phyloP scores from a whole-genome alignment of 495 filamentous ascomycete species.

The Aspergillus bertholletiae region DNA sequence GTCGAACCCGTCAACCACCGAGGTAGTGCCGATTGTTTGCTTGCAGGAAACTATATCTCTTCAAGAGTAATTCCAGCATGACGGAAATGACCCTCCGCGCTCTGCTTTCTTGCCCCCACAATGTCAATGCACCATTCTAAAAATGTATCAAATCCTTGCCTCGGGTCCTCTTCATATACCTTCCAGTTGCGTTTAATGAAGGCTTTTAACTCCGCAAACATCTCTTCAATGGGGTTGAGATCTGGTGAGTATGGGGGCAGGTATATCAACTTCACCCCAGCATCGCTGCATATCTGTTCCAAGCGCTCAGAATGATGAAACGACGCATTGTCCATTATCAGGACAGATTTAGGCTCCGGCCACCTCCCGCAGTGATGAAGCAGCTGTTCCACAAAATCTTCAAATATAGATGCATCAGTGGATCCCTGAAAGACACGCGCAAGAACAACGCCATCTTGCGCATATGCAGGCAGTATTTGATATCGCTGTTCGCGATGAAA shows the following conservation, averaged over 20 bases:
- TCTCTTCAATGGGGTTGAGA: slow-evolving; percentile 13
- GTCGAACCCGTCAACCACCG: no score
- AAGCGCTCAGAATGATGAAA: no score
- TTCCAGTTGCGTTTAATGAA: slow-evolving; percentile 24
- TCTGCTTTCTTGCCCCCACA: slow-evolving; percentile 17
- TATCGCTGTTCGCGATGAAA: not conserved
- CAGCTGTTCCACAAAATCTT: not conserved
- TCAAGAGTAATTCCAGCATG: slow-evolving; percentile 4
- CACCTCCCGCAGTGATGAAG: not conserved
- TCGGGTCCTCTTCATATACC: slow-evolving; percentile 26
- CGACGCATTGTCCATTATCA: no score
- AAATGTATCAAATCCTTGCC: slow-evolving; percentile 28
- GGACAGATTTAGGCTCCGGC: not conserved
- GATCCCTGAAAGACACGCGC: not conserved
- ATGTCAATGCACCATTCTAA: slow-evolving; percentile 21
- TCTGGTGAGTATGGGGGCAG: slow-evolving; percentile 24
- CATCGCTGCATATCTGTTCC: no score
- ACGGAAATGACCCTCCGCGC: slow-evolving; percentile 17
- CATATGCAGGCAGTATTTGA: not conserved
- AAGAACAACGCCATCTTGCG: not conserved
- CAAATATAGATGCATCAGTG: not conserved
- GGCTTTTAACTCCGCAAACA: slow-evolving; percentile 15
- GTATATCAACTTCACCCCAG: slow-evolving; percentile 17
- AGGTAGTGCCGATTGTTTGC: no score
- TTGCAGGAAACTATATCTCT: no score